Base-by-base conservation (phyloP, 441 rosid genomes). In the Populus tomentosa region DNA sequence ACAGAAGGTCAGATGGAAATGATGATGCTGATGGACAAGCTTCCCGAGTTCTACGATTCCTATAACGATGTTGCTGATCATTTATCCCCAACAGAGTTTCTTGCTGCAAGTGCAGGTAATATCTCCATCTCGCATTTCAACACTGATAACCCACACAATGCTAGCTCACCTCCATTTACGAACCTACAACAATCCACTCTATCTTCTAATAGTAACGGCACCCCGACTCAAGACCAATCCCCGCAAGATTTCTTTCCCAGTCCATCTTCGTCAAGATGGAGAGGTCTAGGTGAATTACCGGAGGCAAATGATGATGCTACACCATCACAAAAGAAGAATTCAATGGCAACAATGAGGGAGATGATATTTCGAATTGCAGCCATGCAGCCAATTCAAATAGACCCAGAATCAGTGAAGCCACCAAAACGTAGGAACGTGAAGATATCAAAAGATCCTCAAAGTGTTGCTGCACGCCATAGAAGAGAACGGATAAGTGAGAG, bases 391-490 rank as follows among this genome's bases (percentile, higher is more conserved):
- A 85, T 90, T 69, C 87, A 88, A 68, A 89, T 90, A 63, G 94
- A 90, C 83, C 94, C 90, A 3, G 94, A 90, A 74, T 80, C 88
- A 4, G 86, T 89, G 35, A 90, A 86, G 86, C 89, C 92, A 0
- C 92, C 89, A 0, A 89, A 85, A 86, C 78, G 91, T 33, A 83
- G 87, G 78, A 90, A 89, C 73, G 92, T 89, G 81, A 89, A 84
- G 86, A 89, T 89, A 65, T 90, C 94, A 0, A 89, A 89, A 73
- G 94, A 90, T 73, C 94, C 94, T 1, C 92, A 89, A 67, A 90
- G 94, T 21, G 91, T 90, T 30, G 94, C 92, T 0, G 94, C 91
- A 2, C 83, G 94, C 40, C 92, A 88, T 35, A 77, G 94, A 36
- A 78, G 94, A 65, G 94, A 89, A 78, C 83, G 88, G 84, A 90